Percentiles rank a stretch among this genome's conserved stretches.
These are phyloP conservation scores for Penicillium steckii DNA, from an alignment of 495 filamentous ascomycete genomes.

Conservation along the genomic window DNA sequence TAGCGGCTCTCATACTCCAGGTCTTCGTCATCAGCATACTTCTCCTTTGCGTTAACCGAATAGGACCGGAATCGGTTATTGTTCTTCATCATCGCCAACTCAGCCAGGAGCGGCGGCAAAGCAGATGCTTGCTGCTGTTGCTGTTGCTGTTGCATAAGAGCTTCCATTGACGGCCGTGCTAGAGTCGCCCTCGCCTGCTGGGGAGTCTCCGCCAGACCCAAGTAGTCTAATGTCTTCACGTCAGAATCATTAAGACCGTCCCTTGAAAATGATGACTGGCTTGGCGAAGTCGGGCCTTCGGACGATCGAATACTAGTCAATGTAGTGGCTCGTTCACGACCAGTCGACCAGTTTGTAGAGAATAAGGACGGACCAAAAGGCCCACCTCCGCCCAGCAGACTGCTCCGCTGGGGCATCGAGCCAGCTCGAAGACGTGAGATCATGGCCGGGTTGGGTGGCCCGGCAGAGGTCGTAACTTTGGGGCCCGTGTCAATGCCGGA, in stretches of 20 bases:
- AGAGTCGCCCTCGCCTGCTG: conserved; percentile 74
- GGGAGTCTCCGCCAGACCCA: conserved; percentile 92
- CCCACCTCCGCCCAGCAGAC: conserved; percentile 56
- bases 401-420: conserved; percentile 88
- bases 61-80: conserved; percentile 91
- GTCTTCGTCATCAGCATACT: conserved; percentile 91
- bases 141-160: conserved; percentile 54
- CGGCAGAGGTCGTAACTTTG: conserved; percentile 43
- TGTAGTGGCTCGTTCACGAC: conserved; percentile 77
- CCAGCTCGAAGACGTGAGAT: conserved; percentile 88
- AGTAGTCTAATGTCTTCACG: conserved; percentile 92
- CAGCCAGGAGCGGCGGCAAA: conserved; percentile 72
- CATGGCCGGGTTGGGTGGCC: conserved; percentile 60
- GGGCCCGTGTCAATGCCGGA: conserved; percentile 61
- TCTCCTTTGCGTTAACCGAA: conserved; percentile 97
- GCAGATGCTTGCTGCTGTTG: conserved; percentile 55
- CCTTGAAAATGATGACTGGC: conserved; percentile 83
- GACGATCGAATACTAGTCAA: conserved; percentile 84
- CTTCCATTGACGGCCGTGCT: conserved; percentile 51
- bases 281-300: conserved; percentile 85
- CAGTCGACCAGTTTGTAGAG: conserved; percentile 76
- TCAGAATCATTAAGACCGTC: conserved; percentile 86
- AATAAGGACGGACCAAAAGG: conserved; percentile 91
- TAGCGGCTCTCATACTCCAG: conserved; percentile 66
- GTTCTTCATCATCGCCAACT: conserved; percentile 72